Percentiles rank a stretch among this genome's conserved stretches.
These are phyloP conservation scores for Penicillium malachiteum DNA, from an alignment of 495 filamentous ascomycete species.

Conservation along the genomic window DNA sequence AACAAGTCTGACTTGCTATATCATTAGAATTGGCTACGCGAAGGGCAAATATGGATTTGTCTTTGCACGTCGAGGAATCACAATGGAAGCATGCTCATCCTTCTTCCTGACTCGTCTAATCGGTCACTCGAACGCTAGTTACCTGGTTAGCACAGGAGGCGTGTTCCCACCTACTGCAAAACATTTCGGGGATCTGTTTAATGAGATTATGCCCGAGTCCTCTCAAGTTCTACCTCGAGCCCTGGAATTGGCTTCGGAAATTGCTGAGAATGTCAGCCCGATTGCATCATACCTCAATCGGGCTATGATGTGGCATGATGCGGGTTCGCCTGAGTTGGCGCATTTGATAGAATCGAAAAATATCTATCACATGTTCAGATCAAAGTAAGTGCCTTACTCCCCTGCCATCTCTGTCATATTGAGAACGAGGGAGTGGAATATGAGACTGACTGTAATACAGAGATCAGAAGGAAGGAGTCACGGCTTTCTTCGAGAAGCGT, in stretches of 20 bases:
- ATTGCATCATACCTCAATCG: conserved; percentile 56
- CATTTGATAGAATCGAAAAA: conserved; percentile 59
- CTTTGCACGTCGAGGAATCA: conserved; percentile 59
- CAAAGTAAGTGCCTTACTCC: conserved; percentile 24
- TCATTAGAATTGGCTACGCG: conserved; percentile 48
- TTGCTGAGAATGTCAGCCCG: conserved; percentile 56
- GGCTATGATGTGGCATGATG: conserved; percentile 59
- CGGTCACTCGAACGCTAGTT: conserved; percentile 55
- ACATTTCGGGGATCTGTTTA: conserved; percentile 52
- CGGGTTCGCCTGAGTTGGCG: conserved; percentile 53
- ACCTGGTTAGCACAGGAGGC: conserved; percentile 42
- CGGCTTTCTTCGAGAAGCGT: conserved; percentile 50
- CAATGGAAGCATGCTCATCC: conserved; percentile 62
- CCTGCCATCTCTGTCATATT: too few species aligned
- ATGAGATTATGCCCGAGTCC: conserved; percentile 49
- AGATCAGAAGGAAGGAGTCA: conserved; percentile 51
- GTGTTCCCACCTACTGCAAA: conserved; percentile 32
- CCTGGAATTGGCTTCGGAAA: conserved; percentile 56
- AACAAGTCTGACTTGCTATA: neutral
- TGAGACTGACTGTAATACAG: conserved; percentile 15
- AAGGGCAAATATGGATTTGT: conserved; percentile 63
- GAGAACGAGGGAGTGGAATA: neutral
- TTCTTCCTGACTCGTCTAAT: conserved; percentile 64
- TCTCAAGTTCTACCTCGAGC: conserved; percentile 55
- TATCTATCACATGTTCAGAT: conserved; percentile 54